phyloP scores from a whole-genome alignment of 139 green algal genomes.

The Chlamydomonas schloesseri region DNA sequence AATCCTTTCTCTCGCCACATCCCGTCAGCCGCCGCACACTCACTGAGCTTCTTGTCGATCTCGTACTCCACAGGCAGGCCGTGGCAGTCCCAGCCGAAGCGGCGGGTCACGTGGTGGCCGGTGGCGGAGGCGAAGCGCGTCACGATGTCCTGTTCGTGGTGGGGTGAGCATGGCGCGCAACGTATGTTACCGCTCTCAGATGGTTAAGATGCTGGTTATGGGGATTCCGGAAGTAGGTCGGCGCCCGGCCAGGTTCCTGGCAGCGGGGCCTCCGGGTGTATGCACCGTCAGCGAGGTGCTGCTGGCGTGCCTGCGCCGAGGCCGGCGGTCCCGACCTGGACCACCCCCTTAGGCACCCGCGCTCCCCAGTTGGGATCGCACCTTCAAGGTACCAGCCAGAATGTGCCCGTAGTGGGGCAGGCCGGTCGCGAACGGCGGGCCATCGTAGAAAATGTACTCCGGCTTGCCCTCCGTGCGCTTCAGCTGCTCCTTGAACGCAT shows the following conservation, averaged over 20 bases:
- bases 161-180: too few relatives aligned
- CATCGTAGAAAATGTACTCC: slow-evolving; percentile 98
- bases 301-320: too few relatives aligned
- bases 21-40: too few relatives aligned
- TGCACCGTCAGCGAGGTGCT: too few relatives aligned
- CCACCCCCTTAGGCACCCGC: too few relatives aligned
- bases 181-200: too few relatives aligned
- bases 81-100: slow-evolving; percentile 99
- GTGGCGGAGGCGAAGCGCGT: slow-evolving; percentile 93
- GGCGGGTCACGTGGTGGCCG: slow-evolving; percentile 90
- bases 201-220: too few relatives aligned
- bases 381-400: slow-evolving; percentile 98
- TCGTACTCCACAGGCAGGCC: slow-evolving; percentile 99
- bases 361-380: slow-evolving; percentile 14
- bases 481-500: slow-evolving; percentile 93
- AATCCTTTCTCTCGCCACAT: too few relatives aligned
- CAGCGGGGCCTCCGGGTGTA: too few relatives aligned
- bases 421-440: slow-evolving; percentile 98
- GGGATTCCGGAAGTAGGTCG: too few relatives aligned
- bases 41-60: slow-evolving; percentile 98
- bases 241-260: too few relatives aligned
- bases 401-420: slow-evolving; percentile 99
- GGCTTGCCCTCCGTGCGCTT: slow-evolving; percentile 87
- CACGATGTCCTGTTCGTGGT: slow-evolving; percentile 93
- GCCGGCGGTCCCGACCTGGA: too few relatives aligned